A percentile compares a stretch with the other conserved stretches of the same genome.
phyloP scores from a whole-genome alignment of 75 land plant genomes.

The Sequoiadendron giganteum region DNA sequence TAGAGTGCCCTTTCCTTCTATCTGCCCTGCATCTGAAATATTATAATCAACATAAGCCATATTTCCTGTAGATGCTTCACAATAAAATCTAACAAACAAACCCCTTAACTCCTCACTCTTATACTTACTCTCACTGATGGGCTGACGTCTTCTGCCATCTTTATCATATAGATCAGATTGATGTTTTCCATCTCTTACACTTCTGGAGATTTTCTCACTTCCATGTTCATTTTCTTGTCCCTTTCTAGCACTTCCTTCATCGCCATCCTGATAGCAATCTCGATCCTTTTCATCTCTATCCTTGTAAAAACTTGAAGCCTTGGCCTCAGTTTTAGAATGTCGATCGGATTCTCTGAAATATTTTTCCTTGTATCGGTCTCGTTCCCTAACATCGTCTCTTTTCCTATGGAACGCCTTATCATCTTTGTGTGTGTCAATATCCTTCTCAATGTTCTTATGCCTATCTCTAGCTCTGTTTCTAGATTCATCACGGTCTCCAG shows the following conservation, averaged over 20 bases:
- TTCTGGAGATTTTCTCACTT: not conserved
- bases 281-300: slow-evolving; percentile 19
- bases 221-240: slow-evolving; percentile 6
- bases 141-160: not conserved
- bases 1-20: not conserved
- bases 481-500: slow-evolving; percentile 14
- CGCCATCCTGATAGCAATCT: slow-evolving; percentile 9
- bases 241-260: slow-evolving; percentile 3
- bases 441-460: slow-evolving; percentile 18
- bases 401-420: slow-evolving; percentile 31
- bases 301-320: not conserved
- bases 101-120: not conserved
- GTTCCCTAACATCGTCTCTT: slow-evolving; percentile 21
- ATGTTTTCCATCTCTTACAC: not conserved
- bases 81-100: not conserved
- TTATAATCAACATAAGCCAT: not conserved
- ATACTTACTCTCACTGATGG: not conserved
- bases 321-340: not conserved
- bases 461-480: slow-evolving; percentile 14
- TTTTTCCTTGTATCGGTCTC: slow-evolving; percentile 22
- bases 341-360: slow-evolving; percentile 17
- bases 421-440: slow-evolving; percentile 19
- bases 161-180: not conserved
- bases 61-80: not conserved
- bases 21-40: slow-evolving; percentile 5